These are phyloP conservation scores for Olyra latifolia DNA, from an alignment of 176 grass and related monocot genomes.

Conservation along the genomic window DNA sequence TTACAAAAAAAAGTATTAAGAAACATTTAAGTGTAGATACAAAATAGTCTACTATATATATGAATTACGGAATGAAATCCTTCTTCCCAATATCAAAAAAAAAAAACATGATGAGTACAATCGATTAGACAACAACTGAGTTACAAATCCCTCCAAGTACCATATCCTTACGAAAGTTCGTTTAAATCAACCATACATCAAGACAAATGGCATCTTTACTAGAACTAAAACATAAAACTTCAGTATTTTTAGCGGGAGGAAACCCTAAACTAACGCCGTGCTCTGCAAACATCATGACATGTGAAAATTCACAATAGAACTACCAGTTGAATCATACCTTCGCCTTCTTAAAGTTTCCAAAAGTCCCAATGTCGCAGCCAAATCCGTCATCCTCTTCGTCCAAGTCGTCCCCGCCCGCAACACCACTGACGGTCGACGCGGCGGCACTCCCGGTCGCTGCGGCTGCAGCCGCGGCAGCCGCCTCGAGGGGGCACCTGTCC, in stretches of 20 bases:
- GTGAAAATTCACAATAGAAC: neutral
- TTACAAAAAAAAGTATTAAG: neutral
- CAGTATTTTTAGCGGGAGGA: neutral
- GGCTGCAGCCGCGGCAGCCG: constrained; percentile 32
- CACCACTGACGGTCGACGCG: constrained; percentile 31
- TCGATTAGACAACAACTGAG: neutral
- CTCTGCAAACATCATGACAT: neutral
- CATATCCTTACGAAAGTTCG: neutral
- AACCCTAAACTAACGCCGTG: neutral
- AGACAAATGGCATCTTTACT: neutral
- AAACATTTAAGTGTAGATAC: neutral
- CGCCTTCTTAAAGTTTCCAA: constrained; percentile 63
- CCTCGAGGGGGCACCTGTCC: constrained; percentile 54
- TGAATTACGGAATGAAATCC: too few species aligned
- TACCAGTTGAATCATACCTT: constrained; percentile 46
- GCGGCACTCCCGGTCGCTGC: constrained; percentile 37
- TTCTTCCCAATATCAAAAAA: neutral
- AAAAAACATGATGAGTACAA: neutral
- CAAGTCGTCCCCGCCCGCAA: constrained; percentile 32
- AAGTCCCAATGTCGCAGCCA: constrained; percentile 54
- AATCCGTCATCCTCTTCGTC: constrained; percentile 70
- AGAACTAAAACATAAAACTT: neutral
- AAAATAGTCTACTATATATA: neutral
- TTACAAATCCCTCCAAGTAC: neutral
- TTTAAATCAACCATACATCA: neutral